Percentiles rank a stretch among this genome's conserved stretches.
phyloP scores from a whole-genome alignment of 225 moss, liverwort and hornwort species.

The Straminergon stramineum region DNA sequence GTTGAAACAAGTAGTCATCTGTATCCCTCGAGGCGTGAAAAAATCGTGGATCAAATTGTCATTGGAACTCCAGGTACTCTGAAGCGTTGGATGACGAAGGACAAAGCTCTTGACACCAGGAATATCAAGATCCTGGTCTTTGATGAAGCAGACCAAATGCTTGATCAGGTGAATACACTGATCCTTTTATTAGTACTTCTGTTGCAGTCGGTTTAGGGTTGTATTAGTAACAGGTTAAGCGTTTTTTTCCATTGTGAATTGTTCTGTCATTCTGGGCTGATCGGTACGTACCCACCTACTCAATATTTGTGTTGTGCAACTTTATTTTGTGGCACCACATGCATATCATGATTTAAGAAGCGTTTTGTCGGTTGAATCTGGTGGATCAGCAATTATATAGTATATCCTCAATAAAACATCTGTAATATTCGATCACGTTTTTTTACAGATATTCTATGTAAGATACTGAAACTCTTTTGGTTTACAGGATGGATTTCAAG shows the following conservation, averaged over 20 bases:
- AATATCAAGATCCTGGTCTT: constrained; percentile 80
- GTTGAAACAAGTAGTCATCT: constrained; percentile 41
- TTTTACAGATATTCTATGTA: background rate
- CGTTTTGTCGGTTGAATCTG: background rate
- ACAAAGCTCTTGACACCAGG: constrained; percentile 62
- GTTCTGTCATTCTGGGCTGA: background rate
- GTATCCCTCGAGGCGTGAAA: constrained; percentile 50
- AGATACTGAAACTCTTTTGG: background rate
- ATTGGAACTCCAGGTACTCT: constrained; percentile 94
- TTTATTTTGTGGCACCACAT: background rate
- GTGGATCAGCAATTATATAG: background rate
- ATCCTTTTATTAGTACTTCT: background rate
- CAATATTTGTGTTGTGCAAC: background rate
- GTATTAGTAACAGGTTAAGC: background rate
- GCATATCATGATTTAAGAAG: background rate
- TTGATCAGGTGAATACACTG: constrained; percentile 65
- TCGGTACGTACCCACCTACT: background rate
- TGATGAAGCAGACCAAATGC: constrained; percentile 99
- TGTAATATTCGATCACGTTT: background rate
- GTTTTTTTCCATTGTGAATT: background rate
- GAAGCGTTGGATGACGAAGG: constrained; percentile 89
- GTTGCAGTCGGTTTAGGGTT: background rate
- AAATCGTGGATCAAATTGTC: constrained; percentile 78
- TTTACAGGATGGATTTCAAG: constrained; percentile 94
- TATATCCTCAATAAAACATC: background rate